These are phyloP conservation scores for Pestalotiopsis fici DNA, from an alignment of 2,329 filamentous ascomycete genomes.

Conservation along the genomic window DNA sequence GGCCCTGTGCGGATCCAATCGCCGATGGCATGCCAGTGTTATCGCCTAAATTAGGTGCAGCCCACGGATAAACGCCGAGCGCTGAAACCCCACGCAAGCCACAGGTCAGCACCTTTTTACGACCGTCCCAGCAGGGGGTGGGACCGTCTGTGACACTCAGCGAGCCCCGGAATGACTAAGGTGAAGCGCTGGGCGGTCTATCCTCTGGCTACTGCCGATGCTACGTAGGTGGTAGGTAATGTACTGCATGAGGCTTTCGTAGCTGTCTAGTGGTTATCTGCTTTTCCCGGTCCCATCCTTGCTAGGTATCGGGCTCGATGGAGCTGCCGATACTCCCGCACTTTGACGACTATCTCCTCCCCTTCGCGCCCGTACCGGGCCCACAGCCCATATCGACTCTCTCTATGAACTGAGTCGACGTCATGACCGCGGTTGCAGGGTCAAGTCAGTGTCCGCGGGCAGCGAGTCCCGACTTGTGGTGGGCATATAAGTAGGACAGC, in stretches of 20 bases:
- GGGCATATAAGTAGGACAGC: background rate
- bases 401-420: background rate
- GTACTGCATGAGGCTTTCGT: no score
- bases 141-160: background rate
- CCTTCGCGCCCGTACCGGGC: background rate
- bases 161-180: background rate
- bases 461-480: background rate
- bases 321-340: background rate
- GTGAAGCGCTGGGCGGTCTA: background rate
- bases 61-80: background rate
- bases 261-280: background rate
- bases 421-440: background rate
- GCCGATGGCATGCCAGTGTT: background rate
- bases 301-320: background rate
- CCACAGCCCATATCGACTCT: background rate
- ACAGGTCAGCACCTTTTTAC: conserved; percentile 5
- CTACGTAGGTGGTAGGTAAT: no score
- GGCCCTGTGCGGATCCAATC: background rate
- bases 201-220: background rate
- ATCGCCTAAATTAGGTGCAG: background rate
- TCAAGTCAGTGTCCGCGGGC: background rate
- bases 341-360: background rate
- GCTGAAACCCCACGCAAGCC: background rate
- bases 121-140: background rate
- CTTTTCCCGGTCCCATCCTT: background rate